Base-by-base conservation (phyloP, 2,329 filamentous ascomycete genomes). In the Xylogone sp. region DNA sequence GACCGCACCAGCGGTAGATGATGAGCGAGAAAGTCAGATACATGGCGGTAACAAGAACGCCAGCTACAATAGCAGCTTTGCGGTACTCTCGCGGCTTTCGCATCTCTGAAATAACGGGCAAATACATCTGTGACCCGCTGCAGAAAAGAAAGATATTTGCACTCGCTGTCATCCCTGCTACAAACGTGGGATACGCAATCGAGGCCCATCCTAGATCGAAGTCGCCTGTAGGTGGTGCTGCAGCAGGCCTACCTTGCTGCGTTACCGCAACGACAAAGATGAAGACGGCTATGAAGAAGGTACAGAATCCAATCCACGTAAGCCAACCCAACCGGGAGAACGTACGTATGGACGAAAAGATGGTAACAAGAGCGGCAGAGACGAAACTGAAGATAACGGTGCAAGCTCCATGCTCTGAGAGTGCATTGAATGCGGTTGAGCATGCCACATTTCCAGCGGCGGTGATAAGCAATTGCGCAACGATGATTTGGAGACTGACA, bases 401-500 rank as follows among this genome's bases (percentile, higher is more conserved):
- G 59, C 81, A 84, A 3, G 75, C 67, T 2, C 74, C 75, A 58
- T 84, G 79, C 43, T 71, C 68, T 0, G 76, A 79, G 1, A 84
- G 67, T 1, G 79, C 78, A 57, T 84, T 84, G 47, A 84, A 66
- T 0, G 74, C 81, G 0, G 77, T 77, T 0, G 78, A 80, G 1
- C 82, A 74, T 12, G 79, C 79, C 31, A 85, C 71, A 53, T 85
- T 81, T 6, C 82, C 81, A 1, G 76, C 78, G 1, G 75, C 81
- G 7, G 74, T 72, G 31, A 76, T 76, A 13, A 85, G 75, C 39
- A 82, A 71, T 53, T 81, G 83, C 3, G 77, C 78, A 4, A 83
- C 65, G n/a, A 83, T 72, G 64, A 84, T 84, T 2, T 84, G 62
- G 1, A 74, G 59, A 0, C 82, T 81, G 10, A 73, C 71, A 0